Evolutionary conservation across 129 eudicot species (phyloP), one percentile per base, ranked within the genome.

Genomic region (Scalesia atractyloides): DNA sequence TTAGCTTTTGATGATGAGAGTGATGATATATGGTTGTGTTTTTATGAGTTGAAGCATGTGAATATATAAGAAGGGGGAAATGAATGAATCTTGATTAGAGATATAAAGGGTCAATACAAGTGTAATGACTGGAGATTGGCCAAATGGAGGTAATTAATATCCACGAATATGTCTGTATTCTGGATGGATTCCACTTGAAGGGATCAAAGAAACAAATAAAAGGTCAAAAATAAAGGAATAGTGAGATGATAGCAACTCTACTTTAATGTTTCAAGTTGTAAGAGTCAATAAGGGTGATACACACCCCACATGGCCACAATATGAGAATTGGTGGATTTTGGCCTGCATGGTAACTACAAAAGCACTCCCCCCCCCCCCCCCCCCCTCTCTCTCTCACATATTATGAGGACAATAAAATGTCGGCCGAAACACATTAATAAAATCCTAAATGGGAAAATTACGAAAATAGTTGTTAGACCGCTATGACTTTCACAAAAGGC

Each of bases 201-300:
- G 56, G 66, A 78, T 78, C 77, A 78, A 78, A 44, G 18, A 67
- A 66, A 33, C 69, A 73, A 73, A 73, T 61, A 61, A 73, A 7
- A 61, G 60, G 66, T 52, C 56, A 66, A 41, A 75, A 51, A 24
- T 17, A 15, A 51, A 52, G 47, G 43, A 33, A 57, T 4, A 66
- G 59, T 59, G 69, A 15, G 37, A 43, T 56, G 48, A 75, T 68
- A 18, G 20, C 52, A 48, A 60, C 61, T 15, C 30, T 9, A 17
- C 22, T 68, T 69, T 49, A 16, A 50, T 69, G 48, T 50, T 36
- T 54, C 34, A 36, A 3, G 72, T 65, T 64, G 43, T 47, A 60
- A 16, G 46, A 59, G 69, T 76, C 75, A 68, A 47, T 41, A 76
- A 57, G 51, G 58, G 61, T 51, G 79, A 74, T 50, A 6, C 11